Conservation (phyloP, 2,329 filamentous ascomycete species). For the Tolypocladium tundrense region DNA sequence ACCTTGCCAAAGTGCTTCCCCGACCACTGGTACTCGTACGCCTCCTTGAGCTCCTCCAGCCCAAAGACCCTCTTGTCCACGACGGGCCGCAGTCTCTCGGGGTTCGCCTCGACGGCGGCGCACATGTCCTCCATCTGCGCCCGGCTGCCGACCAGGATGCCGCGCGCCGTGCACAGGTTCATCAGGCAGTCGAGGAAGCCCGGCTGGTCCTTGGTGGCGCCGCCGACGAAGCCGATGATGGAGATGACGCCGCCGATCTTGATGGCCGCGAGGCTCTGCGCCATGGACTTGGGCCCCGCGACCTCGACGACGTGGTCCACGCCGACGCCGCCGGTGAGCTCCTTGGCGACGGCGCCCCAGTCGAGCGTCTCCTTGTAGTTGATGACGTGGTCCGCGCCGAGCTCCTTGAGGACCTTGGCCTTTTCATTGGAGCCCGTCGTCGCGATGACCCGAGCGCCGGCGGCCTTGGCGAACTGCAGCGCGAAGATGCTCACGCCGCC, state of each 20-base stretch:
- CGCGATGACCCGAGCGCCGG: constrained; percentile 36
- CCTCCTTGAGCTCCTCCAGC: constrained; percentile 33
- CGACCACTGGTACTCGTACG: constrained; percentile 28
- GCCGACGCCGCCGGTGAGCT: constrained; percentile 31
- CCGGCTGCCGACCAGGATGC: constrained; percentile 34
- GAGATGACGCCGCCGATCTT: constrained; percentile 34
- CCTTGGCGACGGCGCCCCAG: constrained; percentile 34
- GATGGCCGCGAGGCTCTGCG: constrained; percentile 33
- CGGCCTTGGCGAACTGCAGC: constrained; percentile 45
- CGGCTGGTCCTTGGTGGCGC: constrained; percentile 14
- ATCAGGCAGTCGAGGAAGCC: constrained; percentile 22
- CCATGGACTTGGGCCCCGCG: constrained; percentile 31
- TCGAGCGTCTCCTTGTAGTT: constrained; percentile 36
- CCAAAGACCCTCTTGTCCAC: constrained; percentile 34
- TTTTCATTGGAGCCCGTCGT: constrained; percentile 37
- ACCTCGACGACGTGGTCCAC: constrained; percentile 40
- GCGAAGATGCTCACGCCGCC: constrained; percentile 59
- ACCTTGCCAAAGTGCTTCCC: constrained; percentile 30
- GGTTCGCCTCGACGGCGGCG: constrained; percentile 34
- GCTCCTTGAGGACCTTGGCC: constrained; percentile 29
- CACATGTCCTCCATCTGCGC: constrained; percentile 42
- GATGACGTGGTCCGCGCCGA: constrained; percentile 39
- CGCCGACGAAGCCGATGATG: constrained; percentile 27
- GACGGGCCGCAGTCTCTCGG: constrained; percentile 32
- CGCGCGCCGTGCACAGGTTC: constrained; percentile 29